A percentile compares a stretch with the other conserved stretches of the same genome.
Evolutionary conservation across 306 rosid genomes (phyloP).

Genomic region (Ormosia emarginata): DNA sequence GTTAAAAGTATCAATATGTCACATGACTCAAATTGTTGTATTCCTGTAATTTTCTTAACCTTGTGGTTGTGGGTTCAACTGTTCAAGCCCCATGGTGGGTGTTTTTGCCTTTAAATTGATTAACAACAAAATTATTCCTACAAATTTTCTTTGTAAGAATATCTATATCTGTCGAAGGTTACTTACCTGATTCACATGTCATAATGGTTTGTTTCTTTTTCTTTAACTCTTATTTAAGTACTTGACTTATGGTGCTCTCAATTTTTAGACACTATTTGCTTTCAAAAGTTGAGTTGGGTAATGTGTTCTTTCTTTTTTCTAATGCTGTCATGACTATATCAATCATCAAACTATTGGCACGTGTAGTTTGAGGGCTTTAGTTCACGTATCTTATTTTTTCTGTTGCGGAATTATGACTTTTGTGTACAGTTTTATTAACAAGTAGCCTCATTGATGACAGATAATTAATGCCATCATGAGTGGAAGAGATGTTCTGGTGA

Average conservation of each 20-base stretch:
- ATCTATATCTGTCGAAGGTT: neutral
- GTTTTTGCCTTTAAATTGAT: neutral
- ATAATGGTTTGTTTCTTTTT: neutral
- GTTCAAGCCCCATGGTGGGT: neutral
- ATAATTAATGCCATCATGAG: conserved; percentile 89
- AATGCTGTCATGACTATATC: neutral
- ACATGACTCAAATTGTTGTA: neutral
- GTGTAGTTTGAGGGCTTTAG: neutral
- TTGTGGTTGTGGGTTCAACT: neutral
- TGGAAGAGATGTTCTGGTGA: conserved; percentile 82
- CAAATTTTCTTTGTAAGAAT: neutral
- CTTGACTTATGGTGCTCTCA: neutral
- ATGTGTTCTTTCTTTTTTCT: conserved; percentile 7
- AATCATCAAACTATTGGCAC: neutral
- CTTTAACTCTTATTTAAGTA: conserved; percentile 1
- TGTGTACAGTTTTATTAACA: conserved; percentile 25
- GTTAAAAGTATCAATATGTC: neutral
- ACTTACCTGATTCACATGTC: neutral
- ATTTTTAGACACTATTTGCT: neutral
- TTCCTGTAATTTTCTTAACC: neutral
- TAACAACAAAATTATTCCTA: neutral
- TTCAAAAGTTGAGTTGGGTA: neutral
- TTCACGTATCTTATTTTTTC: neutral
- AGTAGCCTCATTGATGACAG: conserved; percentile 36
- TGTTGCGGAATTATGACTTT: neutral